Evolutionary conservation across 495 filamentous ascomycete genomes (phyloP), one percentile per base, ranked within the genome.

Genomic region (Penicillium fimorum): DNA sequence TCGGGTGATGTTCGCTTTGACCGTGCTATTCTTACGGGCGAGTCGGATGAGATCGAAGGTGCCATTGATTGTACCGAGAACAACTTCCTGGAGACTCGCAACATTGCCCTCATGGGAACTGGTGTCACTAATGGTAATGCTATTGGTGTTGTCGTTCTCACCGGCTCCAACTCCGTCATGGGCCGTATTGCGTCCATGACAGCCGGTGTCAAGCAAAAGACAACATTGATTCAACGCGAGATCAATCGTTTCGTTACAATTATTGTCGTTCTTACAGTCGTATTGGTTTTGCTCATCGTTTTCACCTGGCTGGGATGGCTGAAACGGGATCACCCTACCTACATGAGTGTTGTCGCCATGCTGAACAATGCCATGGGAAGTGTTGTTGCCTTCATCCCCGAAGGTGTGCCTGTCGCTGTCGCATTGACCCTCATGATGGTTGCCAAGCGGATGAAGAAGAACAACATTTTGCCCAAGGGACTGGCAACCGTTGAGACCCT

Each of bases 11-110:
- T 83, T 22, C 84, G 84, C 58, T 87, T 92, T 62, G 88, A 92
- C 61, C 78, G 87, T 20, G 81, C 84, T 1, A 84, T 92, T 42
- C 71, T 91, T 5, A 92, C 87, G 6, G 87, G 85, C 30, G 85
- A 89, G 72, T 83, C 86, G 5, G 72, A 82, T 20, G 85, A 86
- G 35, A 68, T 89, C 17, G 73, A 76, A 8, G 87, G 82, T 5
- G 74, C 80, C 3, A 79, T 83, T 9, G 79, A 89, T 4, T 75
- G 69, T 8, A 87, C 83, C 0, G 85, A 90, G 47, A 69, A 76
- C 22, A 91, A 91, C 66, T 90, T 88, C 60, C 81, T 92, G 29
- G 88, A 90, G 65, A 88, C 87, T 18, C 79, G 78, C 22, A 87
- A 84, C 57, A 86, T 91, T 44, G 87, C 85, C n/a, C 67, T 92